Evolutionary conservation across 1,284 basidiomycete species (phyloP).

Genomic region (Rhodotorula glutinis): DNA sequence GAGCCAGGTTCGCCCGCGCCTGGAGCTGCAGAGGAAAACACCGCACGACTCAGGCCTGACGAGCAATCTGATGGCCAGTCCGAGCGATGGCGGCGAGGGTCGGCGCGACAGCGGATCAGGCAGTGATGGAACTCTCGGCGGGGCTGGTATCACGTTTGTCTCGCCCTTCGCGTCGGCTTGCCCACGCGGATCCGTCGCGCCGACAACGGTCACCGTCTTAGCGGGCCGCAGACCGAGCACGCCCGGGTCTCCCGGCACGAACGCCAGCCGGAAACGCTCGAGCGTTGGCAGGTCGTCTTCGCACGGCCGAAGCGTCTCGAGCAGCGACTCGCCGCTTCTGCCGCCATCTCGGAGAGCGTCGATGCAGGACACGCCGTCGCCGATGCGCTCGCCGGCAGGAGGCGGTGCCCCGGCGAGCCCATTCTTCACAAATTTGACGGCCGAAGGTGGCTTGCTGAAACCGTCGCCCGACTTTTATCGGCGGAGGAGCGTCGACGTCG

Average conservation of each 20-base stretch:
- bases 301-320: constrained; percentile 3
- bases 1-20: too few species aligned
- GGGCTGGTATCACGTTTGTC: constrained; percentile 27
- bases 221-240: constrained; percentile 4
- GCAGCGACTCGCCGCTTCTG: constrained; percentile 9
- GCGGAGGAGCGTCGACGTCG: constrained; percentile 40
- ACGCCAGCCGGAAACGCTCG: neutral
- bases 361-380: constrained; percentile 15
- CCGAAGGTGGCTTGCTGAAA: constrained; percentile 8
- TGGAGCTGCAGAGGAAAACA: too few species aligned
- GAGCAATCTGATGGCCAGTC: neutral
- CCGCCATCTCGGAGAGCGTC: constrained; percentile 22
- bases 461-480: constrained; percentile 30
- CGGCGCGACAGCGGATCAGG: neutral
- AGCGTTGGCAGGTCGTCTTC: constrained; percentile 9
- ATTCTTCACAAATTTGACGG: constrained; percentile 25
- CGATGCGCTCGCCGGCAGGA: constrained; percentile 23
- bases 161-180: constrained; percentile 29
- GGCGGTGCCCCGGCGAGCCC: constrained; percentile 12
- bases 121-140: neutral
- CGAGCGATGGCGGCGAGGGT: neutral
- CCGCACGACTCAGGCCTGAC: too few species aligned
- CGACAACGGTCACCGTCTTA: constrained; percentile 5
- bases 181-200: constrained; percentile 9
- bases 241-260: constrained; percentile 7